Base-by-base conservation (phyloP, 139 green algal species). In the Chlorella ohadii region DNA sequence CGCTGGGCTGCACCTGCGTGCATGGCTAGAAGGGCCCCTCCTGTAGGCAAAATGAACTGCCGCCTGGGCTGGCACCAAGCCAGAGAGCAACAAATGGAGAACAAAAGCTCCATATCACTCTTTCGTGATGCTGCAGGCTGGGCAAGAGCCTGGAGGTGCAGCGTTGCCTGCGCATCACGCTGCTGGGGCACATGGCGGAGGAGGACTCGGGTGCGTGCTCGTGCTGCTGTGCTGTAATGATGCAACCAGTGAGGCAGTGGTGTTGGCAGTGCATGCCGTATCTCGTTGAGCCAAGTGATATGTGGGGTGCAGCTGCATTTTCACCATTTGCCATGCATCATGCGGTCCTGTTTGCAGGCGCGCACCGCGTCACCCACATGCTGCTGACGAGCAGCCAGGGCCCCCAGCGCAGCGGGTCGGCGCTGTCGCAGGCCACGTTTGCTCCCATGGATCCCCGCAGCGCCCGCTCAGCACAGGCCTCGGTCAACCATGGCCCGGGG, bases 91-190 rank as follows among this genome's bases (percentile, higher is more conserved):
- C n/a, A n/a, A n/a, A n/a, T n/a, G n/a, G n/a, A n/a, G n/a, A n/a
- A n/a, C n/a, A n/a, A n/a, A n/a, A n/a, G n/a, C n/a, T n/a, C n/a
- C n/a, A n/a, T n/a, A n/a, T n/a, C n/a, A n/a, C n/a, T n/a, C 13
- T 3, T 11, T 15, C 23, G 3, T 41, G 15, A 19, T 25, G 33
- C 34, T 72, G 76, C 76, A 72, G 78, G 47, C 86, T 91, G 25
- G 87, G 88, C 38, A 39, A 39, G n/a, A 57, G 73, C 28, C 39
- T 71, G 34, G 59, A 78, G 27, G 80, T 93, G 36, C 66, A 87
- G 28, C 86, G 84, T 16, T 89, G 77, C 66, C 79, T 93, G 82
- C 84, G 87, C 9, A 92, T 93, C 56, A 88, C 72, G 15, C 88
- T 89, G 25, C 72, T 82, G n/a, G 89, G 89, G 3, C 82, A 90